Percentiles rank a stretch among this genome's conserved stretches.
phyloP scores from a whole-genome alignment of 768 basidiomycete species.

The Hygrophorus russula region DNA sequence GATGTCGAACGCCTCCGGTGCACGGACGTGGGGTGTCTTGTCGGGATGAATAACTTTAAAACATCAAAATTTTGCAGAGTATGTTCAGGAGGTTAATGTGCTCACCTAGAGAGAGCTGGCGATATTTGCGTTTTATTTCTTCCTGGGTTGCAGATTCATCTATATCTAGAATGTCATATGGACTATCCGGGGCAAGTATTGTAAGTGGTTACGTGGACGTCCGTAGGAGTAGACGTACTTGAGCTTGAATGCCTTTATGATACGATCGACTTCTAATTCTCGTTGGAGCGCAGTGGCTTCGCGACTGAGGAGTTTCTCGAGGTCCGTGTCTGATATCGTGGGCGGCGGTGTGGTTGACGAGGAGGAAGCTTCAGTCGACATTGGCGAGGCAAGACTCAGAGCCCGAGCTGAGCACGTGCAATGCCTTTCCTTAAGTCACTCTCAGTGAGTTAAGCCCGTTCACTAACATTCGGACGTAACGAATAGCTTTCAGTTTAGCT shows the following conservation, averaged over 20 bases:
- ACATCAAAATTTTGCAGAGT: constrained; percentile 4
- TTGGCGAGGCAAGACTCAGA: neutral
- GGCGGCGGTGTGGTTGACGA: constrained; percentile 8
- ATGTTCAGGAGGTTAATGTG: constrained; percentile 8
- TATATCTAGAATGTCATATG: constrained; percentile 90
- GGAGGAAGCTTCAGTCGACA: constrained; percentile 6
- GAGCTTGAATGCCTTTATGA: constrained; percentile 90
- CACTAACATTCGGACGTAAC: too few relatives aligned
- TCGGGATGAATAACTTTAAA: constrained; percentile 91
- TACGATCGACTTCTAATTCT: constrained; percentile 83
- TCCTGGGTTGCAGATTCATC: constrained; percentile 57
- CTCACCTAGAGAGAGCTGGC: constrained; percentile 77
- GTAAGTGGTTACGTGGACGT: neutral
- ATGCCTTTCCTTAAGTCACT: too few relatives aligned
- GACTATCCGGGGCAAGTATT: constrained; percentile 31
- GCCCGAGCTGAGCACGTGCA: too few relatives aligned
- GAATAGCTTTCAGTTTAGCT: neutral
- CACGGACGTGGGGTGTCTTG: constrained; percentile 81
- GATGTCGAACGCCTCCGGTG: constrained; percentile 88
- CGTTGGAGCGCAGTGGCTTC: constrained; percentile 82
- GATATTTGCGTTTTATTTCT: constrained; percentile 84
- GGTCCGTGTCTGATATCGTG: constrained; percentile 34
- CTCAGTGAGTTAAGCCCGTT: too few relatives aligned
- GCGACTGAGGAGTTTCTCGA: constrained; percentile 71
- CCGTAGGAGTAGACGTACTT: constrained; percentile 46